Base-by-base conservation (phyloP, 257 asterid species). In the Primulina tabacum region DNA sequence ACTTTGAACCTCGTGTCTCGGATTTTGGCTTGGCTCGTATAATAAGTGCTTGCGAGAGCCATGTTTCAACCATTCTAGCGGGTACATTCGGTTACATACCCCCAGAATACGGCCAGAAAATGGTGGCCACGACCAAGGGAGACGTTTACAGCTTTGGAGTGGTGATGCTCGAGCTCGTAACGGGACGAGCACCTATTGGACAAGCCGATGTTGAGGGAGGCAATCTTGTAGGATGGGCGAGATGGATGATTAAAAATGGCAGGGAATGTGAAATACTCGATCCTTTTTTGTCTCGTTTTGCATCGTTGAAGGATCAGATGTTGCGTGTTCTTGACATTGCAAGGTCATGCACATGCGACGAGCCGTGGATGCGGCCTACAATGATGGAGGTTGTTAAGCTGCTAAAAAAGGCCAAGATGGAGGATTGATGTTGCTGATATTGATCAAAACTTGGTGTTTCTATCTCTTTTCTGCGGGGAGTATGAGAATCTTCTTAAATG, bases 111-210 rank as follows among this genome's bases (percentile, higher is more conserved):
- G 96, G 96, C 9, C 92, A 82, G 77, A 78, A 88, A 0, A 90
- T 90, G 97, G 85, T 84, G 73, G 96, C 96, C 2, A 88, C 97
- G 2, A 65, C 80, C 12, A 90, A 87, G 73, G 96, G 96, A 0
- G 97, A 90, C 16, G 91, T 86, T 8, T 90, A 90, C 62, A 90
- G 97, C 75, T 90, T 90, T 30, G 97, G 97, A 4, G 97, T 90
- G 55, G 97, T 88, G 75, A 88, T 90, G 84, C 64, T 90, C 38
- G 97, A 90, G 82, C 77, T 90, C 21, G 82, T 90, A 6, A 90
- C 97, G 0, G 97, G 97, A 24, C 75, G 83, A 18, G 73, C 81
- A 0, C 93, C 97, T 11, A 81, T 77, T 1, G 97, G 97, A 28
- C 97, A 92, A 65, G 78, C 83, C 4, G 97, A 92, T 33, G 78